A percentile compares a stretch with the other conserved stretches of the same genome.
Conservation (phyloP, 768 basidiomycete species). For the Mycena alexandri region DNA sequence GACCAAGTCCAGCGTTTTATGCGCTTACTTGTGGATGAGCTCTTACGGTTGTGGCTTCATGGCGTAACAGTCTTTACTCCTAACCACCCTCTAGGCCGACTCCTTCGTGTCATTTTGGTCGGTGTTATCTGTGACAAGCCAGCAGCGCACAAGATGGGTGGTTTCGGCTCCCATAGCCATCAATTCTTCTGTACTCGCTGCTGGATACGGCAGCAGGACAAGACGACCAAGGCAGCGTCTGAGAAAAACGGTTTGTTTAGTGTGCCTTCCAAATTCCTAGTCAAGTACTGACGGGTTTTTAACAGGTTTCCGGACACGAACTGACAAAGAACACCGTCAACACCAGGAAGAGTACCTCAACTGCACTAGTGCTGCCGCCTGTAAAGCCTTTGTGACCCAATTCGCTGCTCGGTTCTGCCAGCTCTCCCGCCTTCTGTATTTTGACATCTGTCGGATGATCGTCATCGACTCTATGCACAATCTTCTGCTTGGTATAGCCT, state of each 20-base stretch:
- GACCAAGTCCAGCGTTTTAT: slow-evolving; percentile 46
- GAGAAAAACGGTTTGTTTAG: slow-evolving; percentile 15
- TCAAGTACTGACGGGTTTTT: too few species aligned
- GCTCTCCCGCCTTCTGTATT: slow-evolving; percentile 45
- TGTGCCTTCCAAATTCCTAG: too few species aligned
- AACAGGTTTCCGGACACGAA: neutral
- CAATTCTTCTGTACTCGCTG: slow-evolving; percentile 49
- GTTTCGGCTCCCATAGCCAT: slow-evolving; percentile 47
- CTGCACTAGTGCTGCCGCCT: neutral
- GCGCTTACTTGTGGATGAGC: slow-evolving; percentile 42
- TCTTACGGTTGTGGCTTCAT: slow-evolving; percentile 40
- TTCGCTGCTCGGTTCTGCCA: slow-evolving; percentile 10
- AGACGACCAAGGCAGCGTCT: slow-evolving; percentile 41
- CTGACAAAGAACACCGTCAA: neutral
- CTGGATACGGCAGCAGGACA: slow-evolving; percentile 46
- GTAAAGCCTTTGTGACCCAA: neutral
- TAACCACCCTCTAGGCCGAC: slow-evolving; percentile 44
- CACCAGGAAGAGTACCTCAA: neutral
- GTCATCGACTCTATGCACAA: slow-evolving; percentile 52
- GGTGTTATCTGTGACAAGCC: slow-evolving; percentile 54
- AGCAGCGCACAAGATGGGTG: slow-evolving; percentile 51
- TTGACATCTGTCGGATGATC: slow-evolving; percentile 43
- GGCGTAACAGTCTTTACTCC: slow-evolving; percentile 42
- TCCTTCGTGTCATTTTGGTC: slow-evolving; percentile 47
- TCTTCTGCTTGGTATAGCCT: slow-evolving; percentile 41